Conservation (phyloP, 2,329 filamentous ascomycete genomes). For the Aspergillus sp. region DNA sequence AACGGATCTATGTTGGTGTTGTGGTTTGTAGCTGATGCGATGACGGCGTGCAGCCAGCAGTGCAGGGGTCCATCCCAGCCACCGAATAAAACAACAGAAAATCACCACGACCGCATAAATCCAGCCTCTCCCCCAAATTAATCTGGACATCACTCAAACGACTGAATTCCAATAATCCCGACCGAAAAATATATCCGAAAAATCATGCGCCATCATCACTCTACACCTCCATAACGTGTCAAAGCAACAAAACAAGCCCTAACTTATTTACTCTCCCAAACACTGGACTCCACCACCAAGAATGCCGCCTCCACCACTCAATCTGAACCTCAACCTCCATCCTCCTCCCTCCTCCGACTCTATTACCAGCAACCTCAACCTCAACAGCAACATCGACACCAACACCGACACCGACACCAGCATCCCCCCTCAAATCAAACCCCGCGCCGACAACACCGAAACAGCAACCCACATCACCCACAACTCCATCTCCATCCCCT, state of each 20-base stretch:
- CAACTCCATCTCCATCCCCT: conserved; percentile 54
- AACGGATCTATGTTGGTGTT: background rate
- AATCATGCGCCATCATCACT: background rate
- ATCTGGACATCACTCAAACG: background rate
- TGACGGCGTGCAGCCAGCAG: background rate
- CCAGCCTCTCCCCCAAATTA: background rate
- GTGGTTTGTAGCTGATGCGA: background rate
- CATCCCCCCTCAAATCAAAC: background rate
- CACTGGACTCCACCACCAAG: too few species aligned
- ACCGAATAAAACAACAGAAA: conserved; percentile 11
- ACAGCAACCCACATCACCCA: conserved; percentile 1
- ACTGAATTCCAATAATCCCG: background rate
- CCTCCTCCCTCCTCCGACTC: conserved; percentile 41
- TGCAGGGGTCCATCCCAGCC: conserved; percentile 12
- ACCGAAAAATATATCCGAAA: background rate
- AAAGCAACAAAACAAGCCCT: background rate
- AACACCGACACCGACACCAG: background rate
- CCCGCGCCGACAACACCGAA: background rate
- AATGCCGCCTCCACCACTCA: background rate
- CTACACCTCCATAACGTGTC: background rate
- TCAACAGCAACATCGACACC: too few species aligned
- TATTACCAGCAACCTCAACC: too few species aligned
- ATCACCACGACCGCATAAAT: background rate
- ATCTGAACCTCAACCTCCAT: conserved; percentile 45
- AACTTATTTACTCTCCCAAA: too few species aligned